phyloP scores from a whole-genome alignment of 352 stramenopile genomes.

The Halophytophthora polymorphica region DNA sequence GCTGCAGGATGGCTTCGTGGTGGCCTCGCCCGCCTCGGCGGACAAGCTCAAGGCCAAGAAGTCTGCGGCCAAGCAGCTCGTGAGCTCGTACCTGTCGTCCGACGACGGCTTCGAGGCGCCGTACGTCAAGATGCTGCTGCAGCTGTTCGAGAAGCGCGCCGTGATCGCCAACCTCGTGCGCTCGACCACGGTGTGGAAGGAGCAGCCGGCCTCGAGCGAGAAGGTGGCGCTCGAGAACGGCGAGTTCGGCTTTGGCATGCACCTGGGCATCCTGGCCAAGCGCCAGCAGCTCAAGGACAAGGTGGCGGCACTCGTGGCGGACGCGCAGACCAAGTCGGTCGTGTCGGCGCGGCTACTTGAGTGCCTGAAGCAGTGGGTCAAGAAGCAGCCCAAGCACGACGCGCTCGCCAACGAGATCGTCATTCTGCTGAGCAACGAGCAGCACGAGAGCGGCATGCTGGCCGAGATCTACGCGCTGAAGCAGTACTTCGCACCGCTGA shows the following conservation, averaged over 20 bases:
- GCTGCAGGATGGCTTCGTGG: conserved; percentile 69
- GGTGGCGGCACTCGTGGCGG: conserved; percentile 37
- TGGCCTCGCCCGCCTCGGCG: conserved; percentile 29
- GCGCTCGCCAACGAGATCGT: conserved; percentile 61
- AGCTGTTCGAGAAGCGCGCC: conserved; percentile 68
- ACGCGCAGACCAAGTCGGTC: conserved; percentile 18
- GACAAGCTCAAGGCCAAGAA: conserved; percentile 28
- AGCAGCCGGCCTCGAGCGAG: conserved; percentile 29
- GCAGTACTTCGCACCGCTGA: conserved; percentile 61
- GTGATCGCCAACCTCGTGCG: conserved; percentile 74
- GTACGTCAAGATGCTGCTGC: conserved; percentile 79
- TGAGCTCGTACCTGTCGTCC: conserved; percentile 52
- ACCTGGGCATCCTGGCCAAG: conserved; percentile 68
- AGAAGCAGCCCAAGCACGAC: conserved; percentile 53
- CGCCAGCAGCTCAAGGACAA: conserved; percentile 68
- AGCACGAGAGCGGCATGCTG: conserved; percentile 36
- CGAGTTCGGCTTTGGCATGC: conserved; percentile 73
- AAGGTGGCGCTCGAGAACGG: conserved; percentile 52
- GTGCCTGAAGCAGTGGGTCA: conserved; percentile 43
- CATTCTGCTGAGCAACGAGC: conserved; percentile 64
- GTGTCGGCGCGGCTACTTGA: conserved; percentile 48
- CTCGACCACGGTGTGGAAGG: conserved; percentile 66
- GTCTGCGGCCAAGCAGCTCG: conserved; percentile 34
- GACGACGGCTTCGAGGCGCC: conserved; percentile 63
- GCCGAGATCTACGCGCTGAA: conserved; percentile 51